phyloP scores from a whole-genome alignment of 164 flowering plant genomes.

The Kingdonia uniflora region DNA sequence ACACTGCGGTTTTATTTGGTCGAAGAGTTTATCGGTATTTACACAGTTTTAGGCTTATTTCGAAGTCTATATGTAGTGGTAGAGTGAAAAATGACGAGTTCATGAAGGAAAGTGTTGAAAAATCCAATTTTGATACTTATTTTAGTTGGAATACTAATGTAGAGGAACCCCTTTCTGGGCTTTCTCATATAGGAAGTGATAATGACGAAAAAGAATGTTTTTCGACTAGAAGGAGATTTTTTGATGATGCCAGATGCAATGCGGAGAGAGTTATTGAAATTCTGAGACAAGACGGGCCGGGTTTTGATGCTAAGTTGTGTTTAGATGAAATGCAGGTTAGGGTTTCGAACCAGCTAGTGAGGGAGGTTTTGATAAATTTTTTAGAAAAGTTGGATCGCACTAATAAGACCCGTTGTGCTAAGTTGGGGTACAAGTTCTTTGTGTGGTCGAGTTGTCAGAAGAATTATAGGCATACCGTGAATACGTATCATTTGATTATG shows the following conservation, averaged over 20 bases:
- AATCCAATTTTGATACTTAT: slow-evolving; percentile 9
- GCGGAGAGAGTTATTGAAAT: slow-evolving; percentile 40
- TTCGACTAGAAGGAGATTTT: slow-evolving; percentile 17
- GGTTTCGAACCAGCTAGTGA: slow-evolving; percentile 48
- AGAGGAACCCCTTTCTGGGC: not conserved
- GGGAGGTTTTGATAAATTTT: slow-evolving; percentile 59
- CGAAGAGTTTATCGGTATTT: slow-evolving; percentile 1
- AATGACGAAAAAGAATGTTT: slow-evolving; percentile 5
- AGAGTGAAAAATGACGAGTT: slow-evolving; percentile 4
- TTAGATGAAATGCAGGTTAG: slow-evolving; percentile 36
- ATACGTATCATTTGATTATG: slow-evolving; percentile 63
- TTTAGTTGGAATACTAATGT: not conserved
- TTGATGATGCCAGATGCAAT: slow-evolving; percentile 24
- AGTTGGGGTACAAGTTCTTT: slow-evolving; percentile 71
- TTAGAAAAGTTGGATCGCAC: slow-evolving; percentile 27
- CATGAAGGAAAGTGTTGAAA: slow-evolving; percentile 1
- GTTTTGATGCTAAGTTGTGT: slow-evolving; percentile 47
- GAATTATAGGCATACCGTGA: slow-evolving; percentile 51
- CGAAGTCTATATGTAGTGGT: slow-evolving; percentile 6
- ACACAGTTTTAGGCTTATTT: slow-evolving; percentile 1
- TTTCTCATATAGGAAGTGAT: slow-evolving; percentile 1
- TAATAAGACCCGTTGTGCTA: slow-evolving; percentile 45
- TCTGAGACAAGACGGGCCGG: slow-evolving; percentile 65
- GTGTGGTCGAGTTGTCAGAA: slow-evolving; percentile 59
- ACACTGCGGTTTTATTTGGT: slow-evolving; percentile 2